Evolutionary conservation across 495 filamentous ascomycete genomes (phyloP).

Genomic region (Penicillium antarcticum): DNA sequence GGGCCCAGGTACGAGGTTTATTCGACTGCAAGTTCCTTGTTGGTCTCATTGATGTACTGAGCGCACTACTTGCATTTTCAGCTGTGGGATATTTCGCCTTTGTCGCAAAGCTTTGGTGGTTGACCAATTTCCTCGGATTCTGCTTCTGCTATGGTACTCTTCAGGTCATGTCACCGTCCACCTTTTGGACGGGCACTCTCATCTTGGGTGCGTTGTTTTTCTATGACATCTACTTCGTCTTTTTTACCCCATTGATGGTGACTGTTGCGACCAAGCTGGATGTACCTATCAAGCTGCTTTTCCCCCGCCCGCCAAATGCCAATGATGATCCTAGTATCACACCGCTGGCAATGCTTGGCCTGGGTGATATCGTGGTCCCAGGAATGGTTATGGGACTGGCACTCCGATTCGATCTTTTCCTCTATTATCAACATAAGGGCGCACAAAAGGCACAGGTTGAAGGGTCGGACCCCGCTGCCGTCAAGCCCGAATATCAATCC

Average conservation of each 20-base stretch:
- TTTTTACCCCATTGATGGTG: constrained; percentile 96
- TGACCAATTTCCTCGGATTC: constrained; percentile 86
- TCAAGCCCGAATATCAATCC: constrained; percentile 56
- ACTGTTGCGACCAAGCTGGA: constrained; percentile 89
- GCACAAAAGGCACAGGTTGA: constrained; percentile 31
- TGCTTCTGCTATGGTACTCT: constrained; percentile 80
- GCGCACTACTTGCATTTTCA: constrained; percentile 54
- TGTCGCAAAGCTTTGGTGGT: constrained; percentile 67
- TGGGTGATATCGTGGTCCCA: constrained; percentile 93
- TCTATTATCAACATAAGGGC: constrained; percentile 68
- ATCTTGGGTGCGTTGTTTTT: constrained; percentile 79
- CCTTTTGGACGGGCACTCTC: constrained; percentile 75
- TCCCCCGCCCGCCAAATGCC: constrained; percentile 59
- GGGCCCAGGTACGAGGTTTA: constrained; percentile 41
- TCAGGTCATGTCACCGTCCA: constrained; percentile 85
- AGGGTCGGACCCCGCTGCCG: constrained; percentile 28
- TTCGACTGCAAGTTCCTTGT: constrained; percentile 43
- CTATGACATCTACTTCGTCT: constrained; percentile 97
- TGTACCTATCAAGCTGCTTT: constrained; percentile 89
- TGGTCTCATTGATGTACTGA: constrained; percentile 55
- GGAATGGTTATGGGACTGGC: constrained; percentile 88
- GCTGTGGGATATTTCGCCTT: constrained; percentile 67
- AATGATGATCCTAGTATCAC: constrained; percentile 32
- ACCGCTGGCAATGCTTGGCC: constrained; percentile 77
- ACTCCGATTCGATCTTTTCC: constrained; percentile 84